Evolutionary conservation across 2,329 filamentous ascomycete genomes (phyloP).

Genomic region (Cryphonectria radicalis): DNA sequence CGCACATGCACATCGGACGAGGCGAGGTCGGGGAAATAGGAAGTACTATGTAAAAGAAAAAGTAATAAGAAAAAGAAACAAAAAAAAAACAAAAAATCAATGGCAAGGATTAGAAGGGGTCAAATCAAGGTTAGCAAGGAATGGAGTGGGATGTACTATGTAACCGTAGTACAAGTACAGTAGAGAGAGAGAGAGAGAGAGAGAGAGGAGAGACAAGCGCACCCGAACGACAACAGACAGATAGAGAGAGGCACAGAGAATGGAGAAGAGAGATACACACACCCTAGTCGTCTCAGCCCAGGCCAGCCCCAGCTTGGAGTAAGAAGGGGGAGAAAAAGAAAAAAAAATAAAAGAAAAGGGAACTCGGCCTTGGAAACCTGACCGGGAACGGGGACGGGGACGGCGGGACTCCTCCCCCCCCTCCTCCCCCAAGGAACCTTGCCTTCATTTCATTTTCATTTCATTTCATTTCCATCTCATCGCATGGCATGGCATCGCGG

Average conservation of each 20-base stretch:
- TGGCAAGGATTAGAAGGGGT: not conserved
- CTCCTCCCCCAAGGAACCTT: not conserved
- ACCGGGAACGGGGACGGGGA: conserved; percentile 14
- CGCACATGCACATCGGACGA: not conserved
- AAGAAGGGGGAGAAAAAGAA: not conserved
- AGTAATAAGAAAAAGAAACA: not conserved
- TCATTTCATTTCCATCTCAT: conserved; percentile 8
- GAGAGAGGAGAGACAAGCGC: not conserved
- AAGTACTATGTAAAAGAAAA: not conserved
- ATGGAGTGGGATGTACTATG: not conserved
- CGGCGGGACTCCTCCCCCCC: not conserved
- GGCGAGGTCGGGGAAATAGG: not conserved
- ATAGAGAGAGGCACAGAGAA: not conserved
- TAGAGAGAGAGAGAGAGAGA: not conserved
- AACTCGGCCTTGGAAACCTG: not conserved
- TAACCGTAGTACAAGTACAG: not conserved
- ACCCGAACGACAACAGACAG: not conserved
- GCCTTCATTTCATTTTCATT: conserved; percentile 11
- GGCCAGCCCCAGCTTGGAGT: not conserved
- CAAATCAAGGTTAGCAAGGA: not conserved
- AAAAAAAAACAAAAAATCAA: not conserved
- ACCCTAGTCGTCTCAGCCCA: conserved; percentile 1
- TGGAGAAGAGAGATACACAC: not conserved
- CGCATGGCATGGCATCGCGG: not conserved
- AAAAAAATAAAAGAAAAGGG: not conserved